phyloP scores from a whole-genome alignment of 495 filamentous ascomycete species.

The Xylaria castorea region DNA sequence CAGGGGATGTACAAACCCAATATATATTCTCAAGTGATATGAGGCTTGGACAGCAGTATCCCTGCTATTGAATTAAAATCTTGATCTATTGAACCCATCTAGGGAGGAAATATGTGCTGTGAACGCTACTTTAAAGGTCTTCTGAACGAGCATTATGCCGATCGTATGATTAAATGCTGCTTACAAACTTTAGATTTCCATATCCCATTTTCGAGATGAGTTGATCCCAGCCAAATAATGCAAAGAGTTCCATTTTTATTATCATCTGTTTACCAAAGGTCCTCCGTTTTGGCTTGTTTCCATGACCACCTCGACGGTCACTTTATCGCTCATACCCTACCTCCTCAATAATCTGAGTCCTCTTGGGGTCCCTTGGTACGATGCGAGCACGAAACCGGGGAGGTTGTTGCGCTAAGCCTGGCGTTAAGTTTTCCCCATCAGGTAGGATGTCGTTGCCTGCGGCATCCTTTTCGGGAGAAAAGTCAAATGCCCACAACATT shows the following conservation, averaged over 20 bases:
- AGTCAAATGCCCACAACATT: constrained; percentile 62
- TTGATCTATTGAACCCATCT: not conserved
- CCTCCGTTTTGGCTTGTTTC: not conserved
- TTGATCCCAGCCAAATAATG: not conserved
- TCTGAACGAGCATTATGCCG: too few species aligned
- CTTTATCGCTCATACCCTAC: not conserved
- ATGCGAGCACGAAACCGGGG: not conserved
- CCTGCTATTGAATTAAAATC: not conserved
- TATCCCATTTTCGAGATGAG: not conserved
- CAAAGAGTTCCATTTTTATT: not conserved
- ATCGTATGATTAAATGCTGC: not conserved
- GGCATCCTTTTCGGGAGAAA: not conserved
- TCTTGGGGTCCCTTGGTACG: not conserved
- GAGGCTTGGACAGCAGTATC: not conserved
- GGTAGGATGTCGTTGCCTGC: not conserved
- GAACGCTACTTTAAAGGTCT: not conserved
- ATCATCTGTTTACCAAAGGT: not conserved
- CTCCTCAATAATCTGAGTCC: constrained; percentile 1
- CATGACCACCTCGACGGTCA: not conserved
- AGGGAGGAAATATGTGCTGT: not conserved
- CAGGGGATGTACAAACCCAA: not conserved
- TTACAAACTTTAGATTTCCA: not conserved
- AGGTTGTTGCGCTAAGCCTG: not conserved
- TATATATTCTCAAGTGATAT: not conserved
- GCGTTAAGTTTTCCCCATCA: not conserved